A percentile compares a stretch with the other conserved stretches of the same genome.
Evolutionary conservation across 345 rosid genomes (phyloP).

Genomic region (Camelina neglecta): DNA sequence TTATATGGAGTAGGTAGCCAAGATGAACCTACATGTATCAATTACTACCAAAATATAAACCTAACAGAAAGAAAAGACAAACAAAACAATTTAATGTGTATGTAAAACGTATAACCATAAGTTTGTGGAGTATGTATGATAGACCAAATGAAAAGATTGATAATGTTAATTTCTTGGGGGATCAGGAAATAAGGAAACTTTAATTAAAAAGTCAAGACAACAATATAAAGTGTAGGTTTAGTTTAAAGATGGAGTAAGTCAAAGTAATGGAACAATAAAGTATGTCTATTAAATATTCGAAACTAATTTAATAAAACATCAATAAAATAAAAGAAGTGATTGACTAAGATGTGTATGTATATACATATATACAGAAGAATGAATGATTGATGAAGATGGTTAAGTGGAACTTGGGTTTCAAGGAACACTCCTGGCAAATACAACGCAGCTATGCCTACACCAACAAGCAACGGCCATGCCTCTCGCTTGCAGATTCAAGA

Average conservation of each 20-base stretch:
- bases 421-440: constrained; percentile 18
- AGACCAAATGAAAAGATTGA: background rate
- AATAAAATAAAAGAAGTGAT: background rate
- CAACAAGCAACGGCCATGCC: constrained; percentile 41
- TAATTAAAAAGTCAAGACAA: constrained; percentile 32
- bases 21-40: constrained; percentile 42
- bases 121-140: constrained; percentile 3
- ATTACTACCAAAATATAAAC: constrained; percentile 37
- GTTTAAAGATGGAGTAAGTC: constrained; percentile 43
- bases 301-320: constrained; percentile 10
- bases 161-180: background rate
- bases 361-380: constrained; percentile 29
- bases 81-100: background rate
- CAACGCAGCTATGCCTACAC: constrained; percentile 39
- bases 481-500: constrained; percentile 45
- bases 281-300: constrained; percentile 21
- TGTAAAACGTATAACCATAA: constrained; percentile 22
- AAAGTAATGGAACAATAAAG: constrained; percentile 27
- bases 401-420: constrained; percentile 36
- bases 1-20: constrained; percentile 40
- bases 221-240: constrained; percentile 34
- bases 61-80: constrained; percentile 11
- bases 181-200: constrained; percentile 25
- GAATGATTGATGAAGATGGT: constrained; percentile 39
- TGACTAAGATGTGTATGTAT: constrained; percentile 14